Conservation (phyloP, 2,329 filamentous ascomycete genomes). For the Parastagonospora nodorum region DNA sequence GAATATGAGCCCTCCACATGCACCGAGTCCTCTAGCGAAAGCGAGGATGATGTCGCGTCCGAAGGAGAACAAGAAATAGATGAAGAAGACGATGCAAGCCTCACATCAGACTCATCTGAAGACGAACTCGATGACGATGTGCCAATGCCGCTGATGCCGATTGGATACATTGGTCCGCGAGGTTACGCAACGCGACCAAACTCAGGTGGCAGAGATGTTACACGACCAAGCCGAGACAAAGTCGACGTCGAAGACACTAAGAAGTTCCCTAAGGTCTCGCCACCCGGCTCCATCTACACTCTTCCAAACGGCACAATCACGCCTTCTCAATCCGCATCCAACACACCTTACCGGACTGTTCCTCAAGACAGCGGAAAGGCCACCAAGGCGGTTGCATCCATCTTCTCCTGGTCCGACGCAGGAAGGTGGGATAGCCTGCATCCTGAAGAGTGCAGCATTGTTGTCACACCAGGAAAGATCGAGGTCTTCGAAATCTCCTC, state of each 20-base stretch:
- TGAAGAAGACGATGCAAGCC: constrained; percentile 56
- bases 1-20: constrained; percentile 89
- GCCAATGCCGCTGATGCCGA: constrained; percentile 45
- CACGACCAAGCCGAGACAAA: constrained; percentile 15
- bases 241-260: constrained; percentile 26
- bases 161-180: constrained; percentile 24
- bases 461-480: constrained; percentile 67
- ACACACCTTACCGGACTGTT: constrained; percentile 67
- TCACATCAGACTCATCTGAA: constrained; percentile 59
- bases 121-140: constrained; percentile 61
- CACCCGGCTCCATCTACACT: constrained; percentile 47
- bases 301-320: constrained; percentile 62
- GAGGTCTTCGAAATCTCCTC: constrained; percentile 64
- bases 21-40: constrained; percentile 65
- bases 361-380: constrained; percentile 56
- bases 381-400: constrained; percentile 62
- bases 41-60: constrained; percentile 55
- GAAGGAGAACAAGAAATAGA: constrained; percentile 55
- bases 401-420: constrained; percentile 66
- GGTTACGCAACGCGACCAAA: constrained; percentile 18
- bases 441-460: constrained; percentile 66
- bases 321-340: constrained; percentile 82
- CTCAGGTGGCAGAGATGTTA: constrained; percentile 14
- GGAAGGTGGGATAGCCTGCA: constrained; percentile 66
- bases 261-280: constrained; percentile 51